Evolutionary conservation across 2,329 filamentous ascomycete genomes (phyloP).

Genomic region (Cryphonectria parasitica): DNA sequence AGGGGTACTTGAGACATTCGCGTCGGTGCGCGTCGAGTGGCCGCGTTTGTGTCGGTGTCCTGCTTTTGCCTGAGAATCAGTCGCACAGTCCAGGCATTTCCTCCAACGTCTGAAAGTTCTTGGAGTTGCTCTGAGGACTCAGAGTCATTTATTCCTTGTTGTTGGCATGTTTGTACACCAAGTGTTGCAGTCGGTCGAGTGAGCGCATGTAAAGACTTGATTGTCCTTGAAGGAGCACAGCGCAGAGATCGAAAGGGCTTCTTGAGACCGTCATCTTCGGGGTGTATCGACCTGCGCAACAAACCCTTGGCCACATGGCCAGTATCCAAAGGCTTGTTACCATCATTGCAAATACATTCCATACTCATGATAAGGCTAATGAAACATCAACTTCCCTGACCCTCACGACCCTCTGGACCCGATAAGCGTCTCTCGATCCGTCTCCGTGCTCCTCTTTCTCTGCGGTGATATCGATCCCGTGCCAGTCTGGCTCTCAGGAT

Average conservation of each 20-base stretch:
- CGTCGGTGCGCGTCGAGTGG: background rate
- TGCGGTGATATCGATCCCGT: background rate
- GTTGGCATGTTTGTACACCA: background rate
- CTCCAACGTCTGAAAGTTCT: background rate
- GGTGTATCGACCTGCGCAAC: background rate
- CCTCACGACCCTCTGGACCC: constrained; percentile 1
- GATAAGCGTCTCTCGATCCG: background rate
- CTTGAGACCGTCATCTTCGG: background rate
- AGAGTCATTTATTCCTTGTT: background rate
- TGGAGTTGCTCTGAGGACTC: background rate
- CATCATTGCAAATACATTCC: background rate
- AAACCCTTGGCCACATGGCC: background rate
- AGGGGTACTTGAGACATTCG: constrained; percentile 3
- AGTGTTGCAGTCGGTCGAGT: background rate
- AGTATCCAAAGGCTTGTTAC: background rate
- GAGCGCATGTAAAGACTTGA: background rate
- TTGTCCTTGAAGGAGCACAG: background rate
- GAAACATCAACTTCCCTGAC: background rate
- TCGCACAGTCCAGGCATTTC: background rate
- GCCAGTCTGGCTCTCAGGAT: background rate
- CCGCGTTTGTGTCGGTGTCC: background rate
- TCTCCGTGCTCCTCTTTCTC: background rate
- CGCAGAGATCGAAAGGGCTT: background rate
- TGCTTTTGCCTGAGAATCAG: background rate
- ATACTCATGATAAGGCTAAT: background rate